phyloP scores from a whole-genome alignment of 1,139 yeast species.

The Blastobotrys capitulatus region DNA sequence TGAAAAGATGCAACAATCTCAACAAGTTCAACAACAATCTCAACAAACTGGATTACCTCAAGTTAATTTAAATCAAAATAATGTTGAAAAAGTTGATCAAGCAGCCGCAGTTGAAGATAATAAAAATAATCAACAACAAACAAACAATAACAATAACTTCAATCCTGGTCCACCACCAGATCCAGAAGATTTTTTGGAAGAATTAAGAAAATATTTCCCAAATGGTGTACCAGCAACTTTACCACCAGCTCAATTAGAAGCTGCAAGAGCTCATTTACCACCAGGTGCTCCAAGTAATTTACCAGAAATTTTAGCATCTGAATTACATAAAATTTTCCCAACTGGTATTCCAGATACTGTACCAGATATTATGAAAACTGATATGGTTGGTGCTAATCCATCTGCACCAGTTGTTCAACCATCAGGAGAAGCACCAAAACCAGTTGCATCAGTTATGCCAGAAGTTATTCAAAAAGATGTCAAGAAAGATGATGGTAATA shows the following conservation, averaged over 20 bases:
- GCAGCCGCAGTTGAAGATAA: background rate
- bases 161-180: background rate
- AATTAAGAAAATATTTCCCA: background rate
- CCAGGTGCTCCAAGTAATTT: background rate
- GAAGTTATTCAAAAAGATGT: too few relatives aligned
- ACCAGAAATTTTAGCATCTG: background rate
- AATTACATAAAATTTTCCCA: background rate
- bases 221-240: background rate
- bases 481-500: too few relatives aligned
- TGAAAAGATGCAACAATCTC: background rate
- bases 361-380: background rate
- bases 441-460: too few relatives aligned
- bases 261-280: background rate
- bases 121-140: background rate
- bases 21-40: background rate
- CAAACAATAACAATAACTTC: too few relatives aligned
- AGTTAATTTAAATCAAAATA: background rate
- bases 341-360: background rate
- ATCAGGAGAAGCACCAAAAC: background rate
- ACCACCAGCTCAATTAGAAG: background rate
- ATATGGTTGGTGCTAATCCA: background rate
- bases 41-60: background rate
- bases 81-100: background rate
- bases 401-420: background rate
- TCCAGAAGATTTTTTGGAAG: background rate